These are phyloP conservation scores for Fusarium papillatum DNA, from an alignment of 2,329 filamentous ascomycete genomes.

Conservation along the genomic window DNA sequence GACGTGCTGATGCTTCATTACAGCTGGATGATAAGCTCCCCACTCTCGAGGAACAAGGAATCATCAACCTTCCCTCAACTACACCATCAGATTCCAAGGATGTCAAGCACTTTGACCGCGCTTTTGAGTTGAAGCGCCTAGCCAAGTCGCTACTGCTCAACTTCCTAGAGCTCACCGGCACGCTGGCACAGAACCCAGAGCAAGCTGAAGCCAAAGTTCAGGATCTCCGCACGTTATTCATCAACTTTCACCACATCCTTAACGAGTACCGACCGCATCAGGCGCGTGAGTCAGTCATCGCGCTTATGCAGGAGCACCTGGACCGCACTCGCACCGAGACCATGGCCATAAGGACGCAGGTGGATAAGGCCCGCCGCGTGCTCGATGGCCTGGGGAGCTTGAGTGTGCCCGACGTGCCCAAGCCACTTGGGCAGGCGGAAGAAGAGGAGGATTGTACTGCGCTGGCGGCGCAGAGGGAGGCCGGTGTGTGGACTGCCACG, in stretches of 20 bases:
- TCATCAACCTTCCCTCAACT: conserved; percentile 72
- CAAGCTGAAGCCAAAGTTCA: conserved; percentile 79
- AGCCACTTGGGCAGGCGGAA: conserved; percentile 22
- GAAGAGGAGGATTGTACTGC: conserved; percentile 36
- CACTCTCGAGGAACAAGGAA: conserved; percentile 77
- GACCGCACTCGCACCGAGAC: conserved; percentile 82
- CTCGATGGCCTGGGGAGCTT: conserved; percentile 76
- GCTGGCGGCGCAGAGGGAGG: conserved; percentile 43
- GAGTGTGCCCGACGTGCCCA: conserved; percentile 47
- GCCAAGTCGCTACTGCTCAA: conserved; percentile 89
- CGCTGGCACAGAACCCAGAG: conserved; percentile 44
- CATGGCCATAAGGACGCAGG: conserved; percentile 73
- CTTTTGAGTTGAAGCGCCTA: conserved; percentile 80
- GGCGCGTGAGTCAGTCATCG: conserved; percentile 87
- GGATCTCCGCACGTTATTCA: conserved; percentile 85
- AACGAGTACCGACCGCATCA: conserved; percentile 97
- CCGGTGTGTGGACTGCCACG: conserved; percentile 57
- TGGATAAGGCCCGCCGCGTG: conserved; percentile 79
- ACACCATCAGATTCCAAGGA: conserved; percentile 58
- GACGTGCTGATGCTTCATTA: conserved; percentile 3
- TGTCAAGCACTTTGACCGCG: conserved; percentile 71
- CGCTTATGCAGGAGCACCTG: conserved; percentile 89
- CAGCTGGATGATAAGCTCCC: conserved; percentile 73
- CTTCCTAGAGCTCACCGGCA: conserved; percentile 86
- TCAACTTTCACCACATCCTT: conserved; percentile 93